phyloP scores from a whole-genome alignment of 441 rosid genomes.

The Eutrema salsugineum region DNA sequence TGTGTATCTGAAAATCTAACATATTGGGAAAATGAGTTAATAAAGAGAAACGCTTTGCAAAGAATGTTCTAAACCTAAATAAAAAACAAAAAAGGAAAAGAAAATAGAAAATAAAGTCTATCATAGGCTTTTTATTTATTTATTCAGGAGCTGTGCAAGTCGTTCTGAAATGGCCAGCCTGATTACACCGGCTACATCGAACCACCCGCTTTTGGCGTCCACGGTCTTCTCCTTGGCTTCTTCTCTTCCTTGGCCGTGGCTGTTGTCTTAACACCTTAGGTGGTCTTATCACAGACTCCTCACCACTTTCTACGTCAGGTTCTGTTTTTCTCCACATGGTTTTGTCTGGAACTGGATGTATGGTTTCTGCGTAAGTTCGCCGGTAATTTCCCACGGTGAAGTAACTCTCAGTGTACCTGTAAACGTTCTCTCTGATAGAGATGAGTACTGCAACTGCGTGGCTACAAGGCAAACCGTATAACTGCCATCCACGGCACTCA shows the following conservation, averaged over 20 bases:
- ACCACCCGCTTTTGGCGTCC: slow-evolving; percentile 48
- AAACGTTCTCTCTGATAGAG: slow-evolving; percentile 47
- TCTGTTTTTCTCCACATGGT: slow-evolving; percentile 40
- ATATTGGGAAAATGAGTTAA: background rate
- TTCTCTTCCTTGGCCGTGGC: slow-evolving; percentile 41
- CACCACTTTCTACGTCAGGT: slow-evolving; percentile 8
- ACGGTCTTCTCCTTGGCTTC: slow-evolving; percentile 38
- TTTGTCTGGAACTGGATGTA: slow-evolving; percentile 63
- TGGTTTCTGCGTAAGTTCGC: slow-evolving; percentile 48
- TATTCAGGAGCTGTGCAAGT: slow-evolving; percentile 59
- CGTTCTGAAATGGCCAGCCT: slow-evolving; percentile 65
- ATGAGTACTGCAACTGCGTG: slow-evolving; percentile 59
- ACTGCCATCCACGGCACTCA: slow-evolving; percentile 53
- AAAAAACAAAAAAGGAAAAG: background rate
- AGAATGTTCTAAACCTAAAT: slow-evolving; percentile 26
- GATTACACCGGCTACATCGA: slow-evolving; percentile 62
- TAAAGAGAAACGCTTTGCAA: slow-evolving; percentile 5
- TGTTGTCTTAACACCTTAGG: slow-evolving; percentile 40
- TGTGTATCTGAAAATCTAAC: background rate
- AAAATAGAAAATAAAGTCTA: background rate
- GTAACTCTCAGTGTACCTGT: slow-evolving; percentile 47
- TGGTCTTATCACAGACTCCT: slow-evolving; percentile 37
- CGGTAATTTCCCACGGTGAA: slow-evolving; percentile 55
- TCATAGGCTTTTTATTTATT: background rate
- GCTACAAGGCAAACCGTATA: slow-evolving; percentile 52